These are phyloP conservation scores for Fraxinus quadrangulata DNA, from an alignment of 257 asterid genomes.

Conservation along the genomic window DNA sequence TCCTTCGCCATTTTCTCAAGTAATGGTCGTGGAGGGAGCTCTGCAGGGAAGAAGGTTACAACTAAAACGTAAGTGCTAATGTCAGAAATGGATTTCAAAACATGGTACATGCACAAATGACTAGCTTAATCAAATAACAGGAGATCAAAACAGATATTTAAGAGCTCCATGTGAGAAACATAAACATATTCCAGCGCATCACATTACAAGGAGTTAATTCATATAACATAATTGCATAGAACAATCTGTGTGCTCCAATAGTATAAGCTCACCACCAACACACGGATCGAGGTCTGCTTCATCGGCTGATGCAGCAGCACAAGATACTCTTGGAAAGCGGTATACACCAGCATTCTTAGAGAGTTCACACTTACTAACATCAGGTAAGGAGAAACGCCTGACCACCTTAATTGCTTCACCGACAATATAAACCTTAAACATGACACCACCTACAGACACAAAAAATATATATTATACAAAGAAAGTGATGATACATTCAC, in stretches of 20 bases:
- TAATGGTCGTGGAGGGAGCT: constrained; percentile 71
- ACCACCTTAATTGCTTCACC: constrained; percentile 93
- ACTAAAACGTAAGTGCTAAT: not conserved
- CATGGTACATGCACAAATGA: too few relatives aligned
- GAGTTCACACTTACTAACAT: constrained; percentile 69
- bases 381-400: constrained; percentile 90
- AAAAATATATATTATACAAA: not conserved
- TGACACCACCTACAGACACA: constrained; percentile 73
- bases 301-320: constrained; percentile 98
- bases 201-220: not conserved
- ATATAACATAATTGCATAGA: not conserved
- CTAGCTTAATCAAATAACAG: not conserved
- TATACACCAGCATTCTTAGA: constrained; percentile 70
- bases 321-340: constrained; percentile 93
- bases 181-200: not conserved
- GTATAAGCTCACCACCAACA: constrained; percentile 63
- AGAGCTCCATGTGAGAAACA: not conserved
- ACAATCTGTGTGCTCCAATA: not conserved
- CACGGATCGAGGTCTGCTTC: constrained; percentile 91
- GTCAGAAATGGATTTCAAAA: not conserved
- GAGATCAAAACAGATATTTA: not conserved
- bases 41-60: constrained; percentile 38
- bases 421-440: constrained; percentile 90
- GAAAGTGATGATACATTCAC: constrained; percentile 6
- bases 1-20: constrained; percentile 76